Evolutionary conservation across 371 early-diverging fungal genomes (phyloP), one percentile per base, ranked within the genome.

Genomic region (Mortierella sp.): DNA sequence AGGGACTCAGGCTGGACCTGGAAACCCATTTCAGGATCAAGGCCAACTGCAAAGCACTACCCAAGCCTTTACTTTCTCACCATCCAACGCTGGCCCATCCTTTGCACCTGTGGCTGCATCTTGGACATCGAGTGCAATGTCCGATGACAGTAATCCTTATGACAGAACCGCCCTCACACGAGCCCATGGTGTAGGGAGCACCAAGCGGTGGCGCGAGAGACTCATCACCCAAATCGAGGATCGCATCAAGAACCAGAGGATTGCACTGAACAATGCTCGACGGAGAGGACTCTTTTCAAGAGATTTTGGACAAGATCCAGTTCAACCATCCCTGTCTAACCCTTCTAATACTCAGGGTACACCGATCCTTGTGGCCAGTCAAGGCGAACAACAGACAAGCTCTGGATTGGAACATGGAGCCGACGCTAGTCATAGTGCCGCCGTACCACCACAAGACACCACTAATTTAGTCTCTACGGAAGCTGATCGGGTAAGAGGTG

Each of bases 181-280:
- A 19, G 63, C 57, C 16, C 63, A 66, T 25, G 79, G 79, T 11
- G 67, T 79, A 1, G 79, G 79, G 1, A 51, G 66, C 30, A 72
- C 79, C 55, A 55, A 57, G 29, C 72, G 68, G 47, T 79, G 79
- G 79, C 72, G 79, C 5, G 58, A 66, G 19, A 44, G 73, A 16
- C 37, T 79, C 18, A 65, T 72, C 29, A 53, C 28, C 18, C 72
- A 79, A 52, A 69, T 79, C 26, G 79, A 72, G 44, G 70, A 72
- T 50, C 68, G 72, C 18, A 66, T 79, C 64, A 72, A 72, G 46
- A 70, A 72, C 56, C 66, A 43, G 44, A 69, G 79, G 21, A 44
- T 37, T 7, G 69, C 79, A 4, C 47, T 72, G 16, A 69, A 79
- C 11, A 79, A 72, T 64, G 63, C 70, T 28, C 66, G 72, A 45